Base-by-base conservation (phyloP, 2,329 filamentous ascomycete genomes). In the Xylariales sp. region DNA sequence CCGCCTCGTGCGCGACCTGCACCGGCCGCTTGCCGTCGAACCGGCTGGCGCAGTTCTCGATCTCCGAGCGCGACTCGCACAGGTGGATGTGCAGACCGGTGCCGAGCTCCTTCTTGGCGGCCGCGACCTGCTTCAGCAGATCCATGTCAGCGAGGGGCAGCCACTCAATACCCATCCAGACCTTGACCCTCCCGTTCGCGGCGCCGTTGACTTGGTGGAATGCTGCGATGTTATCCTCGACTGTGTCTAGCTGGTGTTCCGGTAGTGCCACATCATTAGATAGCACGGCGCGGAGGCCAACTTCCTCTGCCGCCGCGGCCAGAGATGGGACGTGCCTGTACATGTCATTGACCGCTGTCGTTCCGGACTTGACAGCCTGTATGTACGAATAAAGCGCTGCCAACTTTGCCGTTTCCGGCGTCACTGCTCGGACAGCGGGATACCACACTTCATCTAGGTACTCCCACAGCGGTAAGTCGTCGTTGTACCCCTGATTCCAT, bases 321-420 rank as follows among this genome's bases (percentile, higher is more conserved):
- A 51, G 39, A 4, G 45, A 42, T 17, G 41, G 35, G 6, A 47
- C 33, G 16, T 44, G 43, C 7, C 49, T 37, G 33, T 57, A 53
- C 35, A 57, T 52, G 30, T 59, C 46, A 19, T 50, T 52, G 33
- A 50, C 44, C 2, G 44, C 40, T 3, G 47, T 50, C 3, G 49
- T 52, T 6, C 49, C 47, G 15, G 42, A 44, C 28, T 50, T 50
- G 3, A 50, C 27, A 3, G 48, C 47, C 10, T 44, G 47, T 28
- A 40, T 46, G 39, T 49, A 50, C 2, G 43, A 50, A 37, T 50
- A 42, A 2, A 50, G 41, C 16, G 46, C 43, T 13, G 43, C 46
- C 2, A 42, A 40, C 8, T 31, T 40, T 29, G 40, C 36, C 0
- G 21, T 35, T 16, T 38, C 29, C 4, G 47, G 45, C 1, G 41